A percentile compares a stretch with the other conserved stretches of the same genome.
Evolutionary conservation across 2,329 filamentous ascomycete species (phyloP).

Genomic region (Fusarium sulawesiense): DNA sequence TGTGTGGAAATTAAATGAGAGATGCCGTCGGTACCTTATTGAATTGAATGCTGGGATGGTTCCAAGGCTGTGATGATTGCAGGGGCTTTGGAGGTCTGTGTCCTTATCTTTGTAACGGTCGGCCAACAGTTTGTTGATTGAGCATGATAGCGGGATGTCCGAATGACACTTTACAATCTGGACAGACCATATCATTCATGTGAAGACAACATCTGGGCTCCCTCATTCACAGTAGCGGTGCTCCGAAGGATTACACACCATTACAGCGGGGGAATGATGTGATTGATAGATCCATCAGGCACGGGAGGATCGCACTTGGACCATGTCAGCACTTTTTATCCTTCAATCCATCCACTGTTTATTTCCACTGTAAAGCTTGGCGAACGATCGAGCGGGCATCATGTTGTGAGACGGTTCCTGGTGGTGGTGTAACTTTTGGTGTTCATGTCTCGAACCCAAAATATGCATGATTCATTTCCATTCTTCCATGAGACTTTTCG

Average conservation of each 20-base stretch:
- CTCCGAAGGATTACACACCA: not conserved
- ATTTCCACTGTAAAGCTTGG: not conserved
- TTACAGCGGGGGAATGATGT: not conserved
- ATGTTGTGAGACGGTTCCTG: not conserved
- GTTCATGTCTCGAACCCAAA: not conserved
- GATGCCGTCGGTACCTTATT: not conserved
- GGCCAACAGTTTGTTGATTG: not conserved
- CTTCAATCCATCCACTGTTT: not conserved
- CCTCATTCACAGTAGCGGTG: not conserved
- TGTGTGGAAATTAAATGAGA: not conserved
- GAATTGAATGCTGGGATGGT: not conserved
- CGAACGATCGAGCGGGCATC: not conserved
- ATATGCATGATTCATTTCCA: conserved; percentile 16
- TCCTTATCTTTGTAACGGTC: conserved; percentile 6
- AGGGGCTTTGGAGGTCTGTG: not conserved
- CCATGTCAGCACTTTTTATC: conserved; percentile 13
- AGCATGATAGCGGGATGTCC: not conserved
- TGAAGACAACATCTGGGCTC: not conserved
- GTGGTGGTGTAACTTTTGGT: not conserved
- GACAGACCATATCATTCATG: not conserved
- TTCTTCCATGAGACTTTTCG: not conserved
- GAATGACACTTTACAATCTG: not conserved
- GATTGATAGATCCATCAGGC: not conserved
- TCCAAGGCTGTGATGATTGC: not conserved
- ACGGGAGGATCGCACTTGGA: conserved; percentile 12